phyloP scores from a whole-genome alignment of 768 basidiomycete species.

The Boletus vinaceobasis region DNA sequence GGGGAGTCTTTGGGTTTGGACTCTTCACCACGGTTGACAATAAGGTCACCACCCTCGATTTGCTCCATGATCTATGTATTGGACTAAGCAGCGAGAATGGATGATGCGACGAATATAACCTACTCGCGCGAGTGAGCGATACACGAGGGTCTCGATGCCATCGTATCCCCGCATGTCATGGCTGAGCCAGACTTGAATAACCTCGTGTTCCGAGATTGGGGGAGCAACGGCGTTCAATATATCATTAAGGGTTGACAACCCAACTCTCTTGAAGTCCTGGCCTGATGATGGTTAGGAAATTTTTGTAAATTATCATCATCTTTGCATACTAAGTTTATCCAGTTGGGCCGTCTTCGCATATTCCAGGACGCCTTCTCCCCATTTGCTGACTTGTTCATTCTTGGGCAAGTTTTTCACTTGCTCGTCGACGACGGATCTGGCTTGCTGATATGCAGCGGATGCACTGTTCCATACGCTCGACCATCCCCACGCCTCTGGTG shows the following conservation, averaged over 20 bases:
- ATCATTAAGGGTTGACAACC: slow-evolving; percentile 84
- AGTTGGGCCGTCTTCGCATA: slow-evolving; percentile 89
- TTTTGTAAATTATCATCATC: slow-evolving; percentile 17
- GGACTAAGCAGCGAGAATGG: slow-evolving; percentile 1
- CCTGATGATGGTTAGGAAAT: slow-evolving; percentile 43
- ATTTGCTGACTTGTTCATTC: slow-evolving; percentile 85
- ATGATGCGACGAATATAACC: slow-evolving; percentile 19
- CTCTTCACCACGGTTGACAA: slow-evolving; percentile 81
- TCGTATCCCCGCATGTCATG: slow-evolving; percentile 98
- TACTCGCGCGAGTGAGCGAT: slow-evolving; percentile 79
- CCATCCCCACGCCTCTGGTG: slow-evolving; percentile 68
- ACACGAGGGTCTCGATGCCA: slow-evolving; percentile 91
- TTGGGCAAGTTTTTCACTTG: slow-evolving; percentile 85
- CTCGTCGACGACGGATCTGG: slow-evolving; percentile 85
- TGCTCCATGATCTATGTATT: slow-evolving; percentile 80
- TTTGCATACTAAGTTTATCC: slow-evolving; percentile 76
- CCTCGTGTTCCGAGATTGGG: slow-evolving; percentile 97
- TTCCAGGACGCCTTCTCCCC: slow-evolving; percentile 80
- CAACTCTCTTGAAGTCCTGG: slow-evolving; percentile 84
- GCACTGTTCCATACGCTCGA: slow-evolving; percentile 87
- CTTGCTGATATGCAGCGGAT: slow-evolving; percentile 82
- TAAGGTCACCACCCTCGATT: slow-evolving; percentile 87
- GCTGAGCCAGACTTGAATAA: slow-evolving; percentile 91
- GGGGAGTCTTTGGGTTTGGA: slow-evolving; percentile 59
- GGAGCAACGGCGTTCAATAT: slow-evolving; percentile 96